Evolutionary conservation across 2,329 filamentous ascomycete genomes (phyloP).

Genomic region (Aspergillus eucalypticola): DNA sequence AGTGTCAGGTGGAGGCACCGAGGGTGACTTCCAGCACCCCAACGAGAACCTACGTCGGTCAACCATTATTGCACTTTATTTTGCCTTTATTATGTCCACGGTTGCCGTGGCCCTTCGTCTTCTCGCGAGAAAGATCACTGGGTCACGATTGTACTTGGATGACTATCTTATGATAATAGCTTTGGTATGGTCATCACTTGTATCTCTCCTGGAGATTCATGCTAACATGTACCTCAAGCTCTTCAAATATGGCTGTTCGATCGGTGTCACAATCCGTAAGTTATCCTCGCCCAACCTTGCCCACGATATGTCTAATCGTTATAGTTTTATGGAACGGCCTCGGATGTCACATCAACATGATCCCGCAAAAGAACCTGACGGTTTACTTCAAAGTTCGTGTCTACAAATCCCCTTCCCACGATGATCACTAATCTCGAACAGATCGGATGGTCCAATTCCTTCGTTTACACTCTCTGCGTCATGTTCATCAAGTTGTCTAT

Average conservation of each 20-base stretch:
- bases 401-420: neutral
- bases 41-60: slow-evolving; percentile 25
- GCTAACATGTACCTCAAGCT: slow-evolving; percentile 15
- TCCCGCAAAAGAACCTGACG: slow-evolving; percentile 25
- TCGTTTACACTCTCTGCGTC: slow-evolving; percentile 24
- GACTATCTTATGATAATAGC: slow-evolving; percentile 34
- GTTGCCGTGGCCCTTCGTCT: slow-evolving; percentile 29
- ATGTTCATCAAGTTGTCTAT: slow-evolving; percentile 7
- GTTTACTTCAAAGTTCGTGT: slow-evolving; percentile 27
- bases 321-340: slow-evolving; percentile 30
- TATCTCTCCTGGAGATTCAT: too few relatives aligned
- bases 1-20: slow-evolving; percentile 11
- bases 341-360: slow-evolving; percentile 31
- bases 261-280: slow-evolving; percentile 28
- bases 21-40: slow-evolving; percentile 30
- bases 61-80: slow-evolving; percentile 27
- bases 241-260: slow-evolving; percentile 34
- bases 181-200: slow-evolving; percentile 19
- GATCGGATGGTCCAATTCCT: slow-evolving; percentile 31
- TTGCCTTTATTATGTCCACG: slow-evolving; percentile 29
- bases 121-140: slow-evolving; percentile 27
- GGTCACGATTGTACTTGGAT: slow-evolving; percentile 29
- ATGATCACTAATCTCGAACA: slow-evolving; percentile 11
- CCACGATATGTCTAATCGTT: neutral
- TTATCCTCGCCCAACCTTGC: slow-evolving; percentile 5